Conservation (phyloP, 2,329 filamentous ascomycete genomes). For the Rhynchosporium secalis region DNA sequence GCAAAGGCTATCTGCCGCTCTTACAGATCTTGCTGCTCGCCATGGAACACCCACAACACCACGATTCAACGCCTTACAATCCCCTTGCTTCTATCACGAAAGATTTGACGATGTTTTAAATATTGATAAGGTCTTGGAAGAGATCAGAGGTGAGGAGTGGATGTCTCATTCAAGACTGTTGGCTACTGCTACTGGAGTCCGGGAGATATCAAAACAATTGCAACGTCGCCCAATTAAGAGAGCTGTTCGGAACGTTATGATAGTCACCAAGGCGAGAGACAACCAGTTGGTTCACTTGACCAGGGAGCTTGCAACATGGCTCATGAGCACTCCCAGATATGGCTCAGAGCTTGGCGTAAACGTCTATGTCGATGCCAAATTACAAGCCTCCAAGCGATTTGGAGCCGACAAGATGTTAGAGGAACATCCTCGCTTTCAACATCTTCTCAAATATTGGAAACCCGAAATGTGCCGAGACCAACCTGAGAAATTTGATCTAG, state of each 20-base stretch:
- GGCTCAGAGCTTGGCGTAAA: conserved; percentile 88
- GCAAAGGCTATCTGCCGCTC: conserved; percentile 62
- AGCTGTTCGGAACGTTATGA: conserved; percentile 93
- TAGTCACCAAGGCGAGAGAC: conserved; percentile 95
- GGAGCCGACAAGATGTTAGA: conserved; percentile 70
- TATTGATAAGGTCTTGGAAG: conserved; percentile 90
- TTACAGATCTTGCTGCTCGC: conserved; percentile 49
- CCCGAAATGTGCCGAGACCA: conserved; percentile 92
- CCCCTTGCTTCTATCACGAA: conserved; percentile 97
- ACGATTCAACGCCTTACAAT: conserved; percentile 71
- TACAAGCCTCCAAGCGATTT: conserved; percentile 86
- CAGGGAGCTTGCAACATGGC: conserved; percentile 82
- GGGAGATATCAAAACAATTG: conserved; percentile 93
- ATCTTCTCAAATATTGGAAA: conserved; percentile 94
- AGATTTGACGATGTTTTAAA: conserved; percentile 96
- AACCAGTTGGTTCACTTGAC: conserved; percentile 90
- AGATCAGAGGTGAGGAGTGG: conserved; percentile 84
- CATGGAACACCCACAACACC: conserved; percentile 40
- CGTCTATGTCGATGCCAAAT: conserved; percentile 96
- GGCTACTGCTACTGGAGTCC: conserved; percentile 91
- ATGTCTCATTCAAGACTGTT: conserved; percentile 93
- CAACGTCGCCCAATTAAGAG: conserved; percentile 89
- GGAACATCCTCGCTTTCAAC: conserved; percentile 72
- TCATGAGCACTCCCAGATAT: conserved; percentile 86
- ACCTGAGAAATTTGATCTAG: conserved; percentile 93